Evolutionary conservation across 345 rosid species (phyloP).

Genomic region (Euphorbia tirucalli): DNA sequence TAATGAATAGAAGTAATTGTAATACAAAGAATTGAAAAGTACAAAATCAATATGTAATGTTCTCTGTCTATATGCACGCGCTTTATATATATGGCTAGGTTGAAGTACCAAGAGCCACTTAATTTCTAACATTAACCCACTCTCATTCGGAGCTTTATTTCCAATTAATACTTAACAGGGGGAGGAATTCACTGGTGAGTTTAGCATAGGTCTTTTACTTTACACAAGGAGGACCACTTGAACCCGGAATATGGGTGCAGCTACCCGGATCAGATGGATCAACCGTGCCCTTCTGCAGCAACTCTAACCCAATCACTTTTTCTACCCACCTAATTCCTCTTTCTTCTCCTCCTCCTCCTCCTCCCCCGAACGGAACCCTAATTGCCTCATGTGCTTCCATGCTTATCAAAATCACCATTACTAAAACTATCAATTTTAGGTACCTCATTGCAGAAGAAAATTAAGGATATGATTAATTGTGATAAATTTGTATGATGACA

Average conservation of each 20-base stretch:
- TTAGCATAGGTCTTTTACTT: no score
- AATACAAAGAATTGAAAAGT: no score
- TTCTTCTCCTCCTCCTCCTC: background rate
- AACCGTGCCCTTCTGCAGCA: background rate
- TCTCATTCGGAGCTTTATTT: no score
- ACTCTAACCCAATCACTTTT: background rate
- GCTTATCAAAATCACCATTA: background rate
- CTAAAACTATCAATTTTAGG: background rate
- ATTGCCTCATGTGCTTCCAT: background rate
- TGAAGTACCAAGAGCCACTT: no score
- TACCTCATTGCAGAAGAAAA: background rate
- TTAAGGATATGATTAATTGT: background rate
- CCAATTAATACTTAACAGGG: no score
- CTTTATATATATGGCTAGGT: no score
- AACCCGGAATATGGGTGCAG: background rate
- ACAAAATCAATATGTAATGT: no score
- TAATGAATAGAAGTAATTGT: no score
- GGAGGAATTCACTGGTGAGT: no score
- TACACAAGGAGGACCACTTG: background rate
- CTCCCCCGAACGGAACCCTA: background rate
- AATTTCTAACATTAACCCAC: no score
- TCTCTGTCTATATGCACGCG: no score
- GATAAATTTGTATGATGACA: background rate
- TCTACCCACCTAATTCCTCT: background rate
- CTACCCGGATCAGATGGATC: background rate